Base-by-base conservation (phyloP, 345 rosid genomes). In the Gossypium turneri region DNA sequence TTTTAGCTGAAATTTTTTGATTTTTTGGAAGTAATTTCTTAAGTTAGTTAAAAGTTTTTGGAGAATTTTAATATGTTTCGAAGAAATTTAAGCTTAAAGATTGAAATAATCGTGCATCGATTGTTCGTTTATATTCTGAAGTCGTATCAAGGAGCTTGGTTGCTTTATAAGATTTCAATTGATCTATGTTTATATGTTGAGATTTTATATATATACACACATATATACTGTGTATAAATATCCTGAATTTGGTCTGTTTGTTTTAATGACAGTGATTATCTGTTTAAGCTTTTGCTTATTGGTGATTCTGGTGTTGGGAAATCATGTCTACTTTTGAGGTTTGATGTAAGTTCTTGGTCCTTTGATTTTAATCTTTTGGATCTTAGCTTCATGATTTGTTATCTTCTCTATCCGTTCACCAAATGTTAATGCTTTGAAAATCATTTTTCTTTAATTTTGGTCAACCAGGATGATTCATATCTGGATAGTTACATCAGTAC, bases 401-500 rank as follows among this genome's bases (percentile, higher is more conserved):
- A 4, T 63, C 9, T 47, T 12, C 47, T 4, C 41, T 2, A 25
- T 61, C 9, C 38, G 38, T 61, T 73, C 24, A 0, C 4, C 19
- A 7, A 47, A 24, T 55, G 0, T 45, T 22, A 24, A 43, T 45
- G 13, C 25, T 60, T 48, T 8, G 2, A n/a, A 72, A 43, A 45
- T 73, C n/a, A 27, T 77, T 55, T 45, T 65, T 72, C 67, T 6
- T 43, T 70, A 1, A 59, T 25, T 63, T 58, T 51, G 62, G 38
- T 58, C 13, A 51, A 59, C 29, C 88, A 88, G 87, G 95, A 90
- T 76, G 91, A 90, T 77, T 90, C 95, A 4, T 87, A 87, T 71
- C 82, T 90, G 24, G 95, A 90, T 44, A 88, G 89, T 81, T 90
- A 85, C 81, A 88, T 90, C 80, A 90, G 92, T 83, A 90, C 91